Conservation (phyloP, 805 yeast genomes). For the Saturnispora ahearnii region DNA sequence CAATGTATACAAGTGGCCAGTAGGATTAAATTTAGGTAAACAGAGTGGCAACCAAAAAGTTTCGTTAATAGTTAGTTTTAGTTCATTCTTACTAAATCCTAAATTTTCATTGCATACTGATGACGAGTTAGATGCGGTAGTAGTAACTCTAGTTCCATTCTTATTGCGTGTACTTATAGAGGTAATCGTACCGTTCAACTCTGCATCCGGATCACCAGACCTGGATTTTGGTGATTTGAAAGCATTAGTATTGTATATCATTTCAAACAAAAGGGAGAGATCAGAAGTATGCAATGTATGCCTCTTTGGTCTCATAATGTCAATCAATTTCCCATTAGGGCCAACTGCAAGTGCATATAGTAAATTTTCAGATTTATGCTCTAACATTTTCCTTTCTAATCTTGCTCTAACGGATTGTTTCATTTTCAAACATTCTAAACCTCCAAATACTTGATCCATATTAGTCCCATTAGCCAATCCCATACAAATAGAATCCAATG, state of each 20-base stretch:
- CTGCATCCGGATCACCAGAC: neutral
- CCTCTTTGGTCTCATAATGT: slow-evolving; percentile 63
- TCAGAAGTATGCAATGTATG: slow-evolving; percentile 81
- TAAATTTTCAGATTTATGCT: slow-evolving; percentile 42
- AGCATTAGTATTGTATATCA: slow-evolving; percentile 53
- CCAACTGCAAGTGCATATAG: slow-evolving; percentile 70
- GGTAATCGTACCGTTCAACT: slow-evolving; percentile 1
- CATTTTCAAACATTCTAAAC: slow-evolving; percentile 55
- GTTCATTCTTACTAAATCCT: slow-evolving; percentile 10
- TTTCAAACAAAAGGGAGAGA: slow-evolving; percentile 60
- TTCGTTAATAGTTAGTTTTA: slow-evolving; percentile 33
- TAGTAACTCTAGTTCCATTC: neutral
- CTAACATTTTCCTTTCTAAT: slow-evolving; percentile 46
- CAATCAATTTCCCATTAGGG: slow-evolving; percentile 53
- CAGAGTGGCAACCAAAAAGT: slow-evolving; percentile 94
- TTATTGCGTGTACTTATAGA: neutral
- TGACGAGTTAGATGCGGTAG: too few relatives aligned
- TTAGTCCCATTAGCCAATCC: slow-evolving; percentile 42
- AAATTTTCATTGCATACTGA: neutral
- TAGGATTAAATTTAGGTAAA: slow-evolving; percentile 78
- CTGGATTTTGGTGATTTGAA: slow-evolving; percentile 29
- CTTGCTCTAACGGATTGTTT: slow-evolving; percentile 47
- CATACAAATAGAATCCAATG: slow-evolving; percentile 54
- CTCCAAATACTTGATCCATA: slow-evolving; percentile 55
- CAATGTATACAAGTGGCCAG: slow-evolving; percentile 80